Conservation (phyloP, 148 eudicot genomes). For the Tetragonia tetragonoides region DNA sequence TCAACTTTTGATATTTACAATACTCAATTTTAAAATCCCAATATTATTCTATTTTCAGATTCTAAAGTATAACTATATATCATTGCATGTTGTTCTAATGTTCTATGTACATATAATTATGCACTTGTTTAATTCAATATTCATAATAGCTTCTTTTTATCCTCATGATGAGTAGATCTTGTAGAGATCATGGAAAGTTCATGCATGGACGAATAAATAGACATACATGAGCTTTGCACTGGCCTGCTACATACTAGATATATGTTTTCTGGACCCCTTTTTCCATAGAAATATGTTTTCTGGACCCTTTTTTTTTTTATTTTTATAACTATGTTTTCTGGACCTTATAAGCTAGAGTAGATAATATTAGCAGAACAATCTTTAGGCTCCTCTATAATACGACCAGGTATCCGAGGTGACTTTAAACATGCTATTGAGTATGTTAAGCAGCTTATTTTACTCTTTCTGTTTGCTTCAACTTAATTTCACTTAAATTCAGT, state of each 20-base stretch:
- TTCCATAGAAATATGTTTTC: no score
- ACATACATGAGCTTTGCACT: background rate
- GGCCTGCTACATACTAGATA: background rate
- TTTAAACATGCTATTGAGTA: background rate
- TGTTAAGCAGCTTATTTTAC: no score
- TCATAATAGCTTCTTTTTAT: background rate
- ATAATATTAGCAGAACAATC: background rate
- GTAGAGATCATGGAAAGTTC: conserved; percentile 10
- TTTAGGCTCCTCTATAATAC: background rate
- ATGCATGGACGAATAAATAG: conserved; percentile 7
- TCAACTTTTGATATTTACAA: no score
- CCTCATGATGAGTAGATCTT: background rate
- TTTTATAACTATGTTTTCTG: no score
- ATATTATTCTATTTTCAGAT: background rate
- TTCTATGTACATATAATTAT: no score
- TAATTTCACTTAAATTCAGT: no score
- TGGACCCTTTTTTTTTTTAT: no score
- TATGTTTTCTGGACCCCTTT: background rate
- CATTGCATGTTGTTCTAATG: background rate
- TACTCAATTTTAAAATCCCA: background rate
- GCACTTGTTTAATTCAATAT: background rate
- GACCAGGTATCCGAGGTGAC: background rate
- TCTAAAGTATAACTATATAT: background rate
- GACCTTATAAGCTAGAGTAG: no score
- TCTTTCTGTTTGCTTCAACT: no score